Evolutionary conservation across 2,329 filamentous ascomycete genomes (phyloP).

Genomic region (Penicillium sp.): DNA sequence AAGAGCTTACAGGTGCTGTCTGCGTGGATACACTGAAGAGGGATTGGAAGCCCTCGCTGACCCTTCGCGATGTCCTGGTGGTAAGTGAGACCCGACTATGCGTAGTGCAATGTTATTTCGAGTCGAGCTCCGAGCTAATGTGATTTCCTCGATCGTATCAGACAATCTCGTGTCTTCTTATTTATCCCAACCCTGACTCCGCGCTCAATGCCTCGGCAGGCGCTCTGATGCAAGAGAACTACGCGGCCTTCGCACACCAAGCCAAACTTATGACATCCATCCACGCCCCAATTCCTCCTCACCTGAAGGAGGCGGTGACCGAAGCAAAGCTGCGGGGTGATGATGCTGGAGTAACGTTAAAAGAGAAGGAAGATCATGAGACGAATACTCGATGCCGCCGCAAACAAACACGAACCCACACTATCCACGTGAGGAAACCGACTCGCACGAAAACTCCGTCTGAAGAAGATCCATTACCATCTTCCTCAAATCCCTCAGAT

Average conservation of each 20-base stretch:
- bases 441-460: constrained; percentile 5
- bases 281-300: constrained; percentile 53
- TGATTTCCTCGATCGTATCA: constrained; percentile 14
- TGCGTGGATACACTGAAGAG: constrained; percentile 63
- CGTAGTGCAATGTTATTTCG: too few species aligned
- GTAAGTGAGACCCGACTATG: constrained; percentile 29
- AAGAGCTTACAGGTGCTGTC: constrained; percentile 58
- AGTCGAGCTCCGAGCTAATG: neutral
- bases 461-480: neutral
- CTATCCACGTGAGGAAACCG: constrained; percentile 10
- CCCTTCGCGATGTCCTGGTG: constrained; percentile 56
- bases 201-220: constrained; percentile 61
- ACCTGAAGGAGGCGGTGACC: constrained; percentile 44
- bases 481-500: neutral
- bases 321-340: constrained; percentile 56
- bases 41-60: constrained; percentile 58
- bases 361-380: constrained; percentile 27
- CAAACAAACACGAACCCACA: constrained; percentile 14
- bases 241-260: constrained; percentile 53
- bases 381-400: constrained; percentile 17
- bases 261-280: constrained; percentile 61
- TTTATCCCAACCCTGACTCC: constrained; percentile 62
- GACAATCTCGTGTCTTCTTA: constrained; percentile 60
- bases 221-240: constrained; percentile 57
- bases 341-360: constrained; percentile 36